These are phyloP conservation scores for Thalassiosira pacifica DNA, from an alignment of 352 stramenopile species.

Conservation along the genomic window DNA sequence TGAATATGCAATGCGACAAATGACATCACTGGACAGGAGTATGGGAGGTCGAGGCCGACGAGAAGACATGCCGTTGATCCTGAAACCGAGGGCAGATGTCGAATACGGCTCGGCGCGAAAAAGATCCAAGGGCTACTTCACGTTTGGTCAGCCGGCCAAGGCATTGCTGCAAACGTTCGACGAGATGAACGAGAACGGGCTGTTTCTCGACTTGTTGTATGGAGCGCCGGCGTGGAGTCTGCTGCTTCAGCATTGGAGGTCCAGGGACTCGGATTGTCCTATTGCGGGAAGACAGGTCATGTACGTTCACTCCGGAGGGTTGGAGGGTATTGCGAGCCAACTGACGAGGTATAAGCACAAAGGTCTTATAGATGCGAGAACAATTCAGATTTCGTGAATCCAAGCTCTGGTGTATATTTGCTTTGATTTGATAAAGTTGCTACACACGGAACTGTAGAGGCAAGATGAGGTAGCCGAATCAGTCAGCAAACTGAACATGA, in stretches of 20 bases:
- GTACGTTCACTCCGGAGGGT: conserved; percentile 84
- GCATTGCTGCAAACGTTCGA: conserved; percentile 75
- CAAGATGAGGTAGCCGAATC: too few relatives aligned
- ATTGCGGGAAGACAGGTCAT: conserved; percentile 78
- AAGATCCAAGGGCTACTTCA: conserved; percentile 61
- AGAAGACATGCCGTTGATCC: conserved; percentile 73
- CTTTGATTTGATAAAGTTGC: not conserved
- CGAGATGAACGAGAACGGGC: conserved; percentile 72
- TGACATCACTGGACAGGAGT: conserved; percentile 71
- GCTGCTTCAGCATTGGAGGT: conserved; percentile 76
- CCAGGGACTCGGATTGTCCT: conserved; percentile 41
- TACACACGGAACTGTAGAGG: not conserved
- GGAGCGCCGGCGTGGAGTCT: conserved; percentile 77
- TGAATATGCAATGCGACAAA: conserved; percentile 78
- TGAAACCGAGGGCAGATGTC: conserved; percentile 55
- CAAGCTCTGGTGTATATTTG: too few relatives aligned
- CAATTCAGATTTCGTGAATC: conserved; percentile 60
- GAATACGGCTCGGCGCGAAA: conserved; percentile 43
- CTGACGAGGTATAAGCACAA: conserved; percentile 83
- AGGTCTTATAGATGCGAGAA: conserved; percentile 71
- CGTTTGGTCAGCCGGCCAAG: conserved; percentile 75
- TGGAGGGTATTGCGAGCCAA: conserved; percentile 84
- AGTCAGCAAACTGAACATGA: too few relatives aligned
- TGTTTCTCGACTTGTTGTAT: conserved; percentile 83
- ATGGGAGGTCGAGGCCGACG: conserved; percentile 51